Evolutionary conservation across 1,139 yeast genomes (phyloP).

Genomic region (Kazachstania sp.): DNA sequence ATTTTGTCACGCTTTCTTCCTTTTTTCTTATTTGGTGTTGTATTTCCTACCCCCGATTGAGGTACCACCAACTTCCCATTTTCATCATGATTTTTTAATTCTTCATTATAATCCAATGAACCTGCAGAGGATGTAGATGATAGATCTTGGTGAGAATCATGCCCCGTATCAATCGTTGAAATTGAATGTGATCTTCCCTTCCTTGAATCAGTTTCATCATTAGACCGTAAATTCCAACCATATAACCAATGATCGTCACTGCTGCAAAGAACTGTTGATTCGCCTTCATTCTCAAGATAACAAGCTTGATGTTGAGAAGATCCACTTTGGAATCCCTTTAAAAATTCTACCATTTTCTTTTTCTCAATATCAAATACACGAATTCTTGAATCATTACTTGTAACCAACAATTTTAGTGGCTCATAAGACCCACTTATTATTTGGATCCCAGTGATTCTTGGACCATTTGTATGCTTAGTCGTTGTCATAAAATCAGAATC

Average conservation of each 20-base stretch:
- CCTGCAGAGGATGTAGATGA: background rate
- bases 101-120: background rate
- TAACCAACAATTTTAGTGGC: conserved; percentile 36
- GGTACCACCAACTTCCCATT: background rate
- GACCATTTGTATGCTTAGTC: conserved; percentile 26
- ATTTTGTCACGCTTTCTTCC: background rate
- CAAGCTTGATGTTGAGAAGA: conserved; percentile 64
- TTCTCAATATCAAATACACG: conserved; percentile 52
- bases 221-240: conserved; percentile 24
- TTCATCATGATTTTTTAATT: background rate
- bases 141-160: background rate
- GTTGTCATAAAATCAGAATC: background rate
- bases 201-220: background rate
- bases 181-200: background rate
- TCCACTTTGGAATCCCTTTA: conserved; percentile 65
- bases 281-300: conserved; percentile 13
- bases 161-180: background rate
- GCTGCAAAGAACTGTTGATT: conserved; percentile 33
- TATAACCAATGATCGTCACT: conserved; percentile 40
- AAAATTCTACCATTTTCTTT: conserved; percentile 52
- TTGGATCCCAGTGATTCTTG: conserved; percentile 45
- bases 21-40: background rate
- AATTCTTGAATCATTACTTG: conserved; percentile 76
- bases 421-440: conserved; percentile 21
- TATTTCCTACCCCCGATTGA: no score